Base-by-base conservation (phyloP, 176 grass and related monocot genomes). In the sorghum (Sorghum bicolor) region DNA sequence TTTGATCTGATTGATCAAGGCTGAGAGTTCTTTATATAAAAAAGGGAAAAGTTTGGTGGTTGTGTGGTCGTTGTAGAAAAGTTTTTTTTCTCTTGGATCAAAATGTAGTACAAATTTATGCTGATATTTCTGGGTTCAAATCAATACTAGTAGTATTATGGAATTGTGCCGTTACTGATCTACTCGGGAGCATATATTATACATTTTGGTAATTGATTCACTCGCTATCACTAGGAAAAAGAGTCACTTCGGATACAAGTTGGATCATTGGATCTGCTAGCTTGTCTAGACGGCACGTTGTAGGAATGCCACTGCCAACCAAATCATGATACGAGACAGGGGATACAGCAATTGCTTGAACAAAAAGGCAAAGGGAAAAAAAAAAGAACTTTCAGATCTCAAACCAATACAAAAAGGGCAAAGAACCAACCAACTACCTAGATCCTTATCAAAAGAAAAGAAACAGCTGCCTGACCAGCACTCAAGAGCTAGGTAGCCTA, bases 301-400 rank as follows among this genome's bases (percentile, higher is more conserved):
- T 73, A 39, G 34, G 64, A 90, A 12, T 7, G 38, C 19, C 40
- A 64, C 32, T 78, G 26, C 80, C 80, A 34, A 87, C 80, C 74
- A 90, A 79, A 90, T 62, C 67, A 75, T 67, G 74, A 40, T 5
- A 78, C 30, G 40, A 48, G 30, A 76, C 33, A 60, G 55, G 22
- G 8, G 47, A 60, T 44, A 55, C 22, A 60, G 10, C 55, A 55
- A 32, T 82, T 66, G 74, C 58, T 82, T 83, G 57, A 78, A 86
- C 57, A 82, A 44, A 82, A 86, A 64, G 43, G 26, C 4, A 30
- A 24, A 20, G 25, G 44, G 1, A 4, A 22, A 66, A 22, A 2
- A 58, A 58, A 8, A n/a, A 60, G 1, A 36, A 6, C 3, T 38
- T 86, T 32, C 52, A 80, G 57, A 64, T 71, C 67, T 83, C 64